Evolutionary conservation across 2,329 filamentous ascomycete species (phyloP).

Genomic region (Beauveria medogensis): DNA sequence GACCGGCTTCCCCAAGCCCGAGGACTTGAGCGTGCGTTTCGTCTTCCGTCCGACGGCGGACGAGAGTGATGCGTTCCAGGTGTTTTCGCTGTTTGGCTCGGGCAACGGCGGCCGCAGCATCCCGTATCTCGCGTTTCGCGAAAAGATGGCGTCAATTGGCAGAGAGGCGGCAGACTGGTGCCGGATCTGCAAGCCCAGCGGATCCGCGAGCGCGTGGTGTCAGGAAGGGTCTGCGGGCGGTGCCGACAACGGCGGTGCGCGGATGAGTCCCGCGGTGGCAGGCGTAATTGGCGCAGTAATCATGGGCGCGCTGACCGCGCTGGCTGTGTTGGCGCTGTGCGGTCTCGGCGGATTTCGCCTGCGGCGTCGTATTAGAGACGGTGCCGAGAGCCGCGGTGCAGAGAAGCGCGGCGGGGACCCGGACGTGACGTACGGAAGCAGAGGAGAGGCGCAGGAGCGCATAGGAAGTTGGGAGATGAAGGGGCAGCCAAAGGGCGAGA

Average conservation of each 20-base stretch:
- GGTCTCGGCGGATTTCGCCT: slow-evolving; percentile 27
- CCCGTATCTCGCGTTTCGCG: slow-evolving; percentile 30
- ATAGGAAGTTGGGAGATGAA: slow-evolving; percentile 43
- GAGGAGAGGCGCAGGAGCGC: slow-evolving; percentile 35
- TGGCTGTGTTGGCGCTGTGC: slow-evolving; percentile 25
- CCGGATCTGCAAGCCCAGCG: slow-evolving; percentile 26
- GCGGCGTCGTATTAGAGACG: slow-evolving; percentile 16
- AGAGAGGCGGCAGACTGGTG: slow-evolving; percentile 35
- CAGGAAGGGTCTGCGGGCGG: background rate
- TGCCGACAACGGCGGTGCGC: background rate
- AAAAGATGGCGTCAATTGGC: slow-evolving; percentile 28
- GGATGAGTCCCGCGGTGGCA: slow-evolving; percentile 30
- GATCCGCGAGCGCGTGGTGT: slow-evolving; percentile 31
- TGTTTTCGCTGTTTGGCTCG: slow-evolving; percentile 34
- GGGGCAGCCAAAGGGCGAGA: slow-evolving; percentile 16
- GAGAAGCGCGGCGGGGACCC: slow-evolving; percentile 37
- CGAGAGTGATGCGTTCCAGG: slow-evolving; percentile 23
- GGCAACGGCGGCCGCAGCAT: slow-evolving; percentile 26
- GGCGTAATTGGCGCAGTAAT: slow-evolving; percentile 39
- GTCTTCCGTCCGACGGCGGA: slow-evolving; percentile 44
- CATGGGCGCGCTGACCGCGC: slow-evolving; percentile 27
- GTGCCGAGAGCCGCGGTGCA: slow-evolving; percentile 26
- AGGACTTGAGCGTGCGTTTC: slow-evolving; percentile 46
- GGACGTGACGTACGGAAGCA: slow-evolving; percentile 32
- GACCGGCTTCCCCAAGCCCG: slow-evolving; percentile 19